Base-by-base conservation (phyloP, 352 stramenopile species). In the Paralagenidium karlingii region DNA sequence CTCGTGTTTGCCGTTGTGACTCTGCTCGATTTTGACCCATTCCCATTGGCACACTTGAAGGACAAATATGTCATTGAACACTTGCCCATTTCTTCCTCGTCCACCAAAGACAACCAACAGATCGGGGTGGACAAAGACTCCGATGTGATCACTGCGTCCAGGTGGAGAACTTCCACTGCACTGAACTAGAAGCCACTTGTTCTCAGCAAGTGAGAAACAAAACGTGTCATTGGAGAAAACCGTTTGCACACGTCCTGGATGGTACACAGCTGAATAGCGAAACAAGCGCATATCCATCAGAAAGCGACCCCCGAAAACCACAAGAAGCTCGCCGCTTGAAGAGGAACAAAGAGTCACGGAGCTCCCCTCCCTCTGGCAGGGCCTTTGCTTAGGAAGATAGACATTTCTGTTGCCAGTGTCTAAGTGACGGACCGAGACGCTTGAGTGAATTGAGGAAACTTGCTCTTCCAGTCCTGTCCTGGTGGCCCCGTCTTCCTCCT, bases 31-130 rank as follows among this genome's bases (percentile, higher is more conserved):
- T n/a, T n/a, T n/a, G n/a, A n/a, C n/a, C n/a, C n/a, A n/a, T n/a
- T n/a, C n/a, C n/a, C n/a, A n/a, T n/a, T n/a, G n/a, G n/a, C n/a
- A n/a, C n/a, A n/a, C n/a, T n/a, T n/a, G n/a, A n/a, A n/a, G n/a
- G n/a, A n/a, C n/a, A n/a, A n/a, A n/a, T n/a, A n/a, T n/a, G n/a
- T 83, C 66, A 19, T 65, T 53, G 20, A 79, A 76, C 13, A 77
- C 37, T 15, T 61, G 49, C 5, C 57, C 63, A n/a, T 69, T 74
- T 34, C 64, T 55, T 1, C 69, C 66, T 25, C 69, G 61, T 10
- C 69, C 69, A 11, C 66, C 69, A 38, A 73, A 62, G 19, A 83
- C 32, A 8, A 78, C 25, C n/a, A 83, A 24, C 12, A 60, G 57
- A 24, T 58, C 51, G 18, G 69, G 64, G 10, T 36, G 51, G 30